Conservation (phyloP, 768 basidiomycete genomes). For the Mrakia frigida region DNA sequence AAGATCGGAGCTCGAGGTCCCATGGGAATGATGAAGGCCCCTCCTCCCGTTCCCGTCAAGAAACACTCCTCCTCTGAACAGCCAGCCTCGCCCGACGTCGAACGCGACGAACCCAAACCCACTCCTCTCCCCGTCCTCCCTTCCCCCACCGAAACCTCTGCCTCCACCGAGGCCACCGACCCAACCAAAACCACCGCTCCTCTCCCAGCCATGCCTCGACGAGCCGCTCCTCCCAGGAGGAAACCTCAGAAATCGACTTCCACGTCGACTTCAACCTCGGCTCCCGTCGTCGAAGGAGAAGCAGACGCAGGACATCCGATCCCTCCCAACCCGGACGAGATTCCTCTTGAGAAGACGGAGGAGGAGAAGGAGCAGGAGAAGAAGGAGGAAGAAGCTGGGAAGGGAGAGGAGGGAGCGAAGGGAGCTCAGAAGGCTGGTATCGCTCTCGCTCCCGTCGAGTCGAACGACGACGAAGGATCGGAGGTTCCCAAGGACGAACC, state of each 20-base stretch:
- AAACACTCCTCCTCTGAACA: slow-evolving; percentile 39
- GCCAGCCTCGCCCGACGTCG: background rate
- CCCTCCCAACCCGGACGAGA: slow-evolving; percentile 35
- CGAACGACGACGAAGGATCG: background rate
- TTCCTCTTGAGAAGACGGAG: slow-evolving; percentile 40
- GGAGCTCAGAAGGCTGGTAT: slow-evolving; percentile 44
- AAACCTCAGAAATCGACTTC: slow-evolving; percentile 25
- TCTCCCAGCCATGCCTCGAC: slow-evolving; percentile 36
- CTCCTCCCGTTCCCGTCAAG: slow-evolving; percentile 50
- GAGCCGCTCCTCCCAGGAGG: slow-evolving; percentile 34
- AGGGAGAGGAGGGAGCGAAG: slow-evolving; percentile 37
- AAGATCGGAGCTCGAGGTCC: slow-evolving; percentile 65
- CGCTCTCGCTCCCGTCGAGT: slow-evolving; percentile 37
- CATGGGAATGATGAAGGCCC: slow-evolving; percentile 54
- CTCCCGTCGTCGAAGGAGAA: slow-evolving; percentile 20
- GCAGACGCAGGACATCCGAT: slow-evolving; percentile 25
- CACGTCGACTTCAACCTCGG: background rate
- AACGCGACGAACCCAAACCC: background rate
- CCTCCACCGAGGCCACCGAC: slow-evolving; percentile 1
- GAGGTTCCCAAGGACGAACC: slow-evolving; percentile 2
- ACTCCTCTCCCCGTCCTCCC: slow-evolving; percentile 1
- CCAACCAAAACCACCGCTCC: slow-evolving; percentile 13
- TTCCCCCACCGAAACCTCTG: background rate
- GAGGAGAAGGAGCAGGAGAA: slow-evolving; percentile 35
- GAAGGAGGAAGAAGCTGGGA: slow-evolving; percentile 37